These are phyloP conservation scores for Cladosporium halotolerans DNA, from an alignment of 2,329 filamentous ascomycete genomes.

Conservation along the genomic window DNA sequence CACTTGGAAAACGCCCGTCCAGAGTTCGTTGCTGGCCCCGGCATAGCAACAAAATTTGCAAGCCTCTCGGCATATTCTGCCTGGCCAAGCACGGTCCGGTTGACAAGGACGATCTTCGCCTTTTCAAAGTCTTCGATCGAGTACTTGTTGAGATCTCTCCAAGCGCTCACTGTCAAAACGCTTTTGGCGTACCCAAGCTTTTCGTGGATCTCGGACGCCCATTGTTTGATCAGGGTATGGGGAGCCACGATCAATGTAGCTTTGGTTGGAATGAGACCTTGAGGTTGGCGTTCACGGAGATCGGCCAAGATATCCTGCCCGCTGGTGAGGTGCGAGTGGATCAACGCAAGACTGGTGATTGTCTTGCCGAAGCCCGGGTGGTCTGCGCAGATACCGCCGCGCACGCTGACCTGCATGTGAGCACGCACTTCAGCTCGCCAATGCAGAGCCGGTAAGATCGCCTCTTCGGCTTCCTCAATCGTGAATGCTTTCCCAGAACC, in stretches of 20 bases:
- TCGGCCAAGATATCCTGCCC: neutral
- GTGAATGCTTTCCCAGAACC: constrained; percentile 44
- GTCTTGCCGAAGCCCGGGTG: constrained; percentile 64
- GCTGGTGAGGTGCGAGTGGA: constrained; percentile 35
- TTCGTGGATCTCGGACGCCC: constrained; percentile 49
- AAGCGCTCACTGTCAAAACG: constrained; percentile 40
- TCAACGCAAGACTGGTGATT: constrained; percentile 51
- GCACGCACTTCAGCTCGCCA: constrained; percentile 55
- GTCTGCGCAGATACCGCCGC: constrained; percentile 58
- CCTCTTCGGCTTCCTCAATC: constrained; percentile 54
- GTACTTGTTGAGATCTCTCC: constrained; percentile 34
- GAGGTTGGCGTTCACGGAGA: neutral
- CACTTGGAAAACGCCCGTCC: constrained; percentile 50
- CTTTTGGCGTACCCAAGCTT: constrained; percentile 35
- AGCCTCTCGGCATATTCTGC: constrained; percentile 45
- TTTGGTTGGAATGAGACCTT: constrained; percentile 39
- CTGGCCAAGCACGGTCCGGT: constrained; percentile 45
- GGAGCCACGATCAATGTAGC: constrained; percentile 59
- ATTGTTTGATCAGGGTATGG: constrained; percentile 50
- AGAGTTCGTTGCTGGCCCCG: constrained; percentile 34
- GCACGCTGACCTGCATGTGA: constrained; percentile 36
- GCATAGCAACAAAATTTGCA: constrained; percentile 45
- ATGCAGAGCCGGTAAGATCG: constrained; percentile 34
- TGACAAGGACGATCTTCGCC: constrained; percentile 51
- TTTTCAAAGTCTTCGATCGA: constrained; percentile 41